A percentile compares a stretch with the other conserved stretches of the same genome.
Evolutionary conservation across 352 stramenopile species (phyloP).

Genomic region (Phytophthora foliorum): DNA sequence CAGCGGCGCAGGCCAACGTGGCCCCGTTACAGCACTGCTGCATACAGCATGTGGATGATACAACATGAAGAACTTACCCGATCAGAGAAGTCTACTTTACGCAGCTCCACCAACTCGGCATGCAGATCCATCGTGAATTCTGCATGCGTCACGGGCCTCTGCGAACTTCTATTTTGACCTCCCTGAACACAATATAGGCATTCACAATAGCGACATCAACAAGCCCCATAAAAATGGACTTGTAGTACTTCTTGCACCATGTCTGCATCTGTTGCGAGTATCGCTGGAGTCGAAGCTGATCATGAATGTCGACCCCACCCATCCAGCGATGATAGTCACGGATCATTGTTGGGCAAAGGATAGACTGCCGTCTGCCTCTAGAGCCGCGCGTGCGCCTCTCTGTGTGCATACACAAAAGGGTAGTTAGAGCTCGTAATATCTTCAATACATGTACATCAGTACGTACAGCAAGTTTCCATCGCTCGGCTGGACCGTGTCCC

Average conservation of each 20-base stretch:
- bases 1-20: too few species aligned
- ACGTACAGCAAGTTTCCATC: constrained; percentile 7
- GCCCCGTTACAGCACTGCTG: too few species aligned
- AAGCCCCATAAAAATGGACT: constrained; percentile 35
- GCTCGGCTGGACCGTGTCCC: background rate
- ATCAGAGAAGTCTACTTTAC: background rate
- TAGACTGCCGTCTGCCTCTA: background rate
- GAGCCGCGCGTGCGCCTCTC: background rate
- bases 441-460: background rate
- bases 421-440: background rate
- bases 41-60: constrained; percentile 10
- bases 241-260: constrained; percentile 36
- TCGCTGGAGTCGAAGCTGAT: constrained; percentile 22
- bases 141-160: constrained; percentile 1
- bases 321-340: constrained; percentile 22
- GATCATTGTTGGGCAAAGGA: constrained; percentile 5
- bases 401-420: background rate
- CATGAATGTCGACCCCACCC: constrained; percentile 28
- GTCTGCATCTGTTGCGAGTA: constrained; percentile 27
- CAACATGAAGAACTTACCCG: constrained; percentile 6
- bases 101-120: constrained; percentile 6
- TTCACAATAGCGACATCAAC: constrained; percentile 37
- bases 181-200: constrained; percentile 21
- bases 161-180: constrained; percentile 3
- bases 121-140: constrained; percentile 24